A percentile compares a stretch with the other conserved stretches of the same genome.
phyloP scores from a whole-genome alignment of 345 rosid genomes.

The Syzygium aqueum region DNA sequence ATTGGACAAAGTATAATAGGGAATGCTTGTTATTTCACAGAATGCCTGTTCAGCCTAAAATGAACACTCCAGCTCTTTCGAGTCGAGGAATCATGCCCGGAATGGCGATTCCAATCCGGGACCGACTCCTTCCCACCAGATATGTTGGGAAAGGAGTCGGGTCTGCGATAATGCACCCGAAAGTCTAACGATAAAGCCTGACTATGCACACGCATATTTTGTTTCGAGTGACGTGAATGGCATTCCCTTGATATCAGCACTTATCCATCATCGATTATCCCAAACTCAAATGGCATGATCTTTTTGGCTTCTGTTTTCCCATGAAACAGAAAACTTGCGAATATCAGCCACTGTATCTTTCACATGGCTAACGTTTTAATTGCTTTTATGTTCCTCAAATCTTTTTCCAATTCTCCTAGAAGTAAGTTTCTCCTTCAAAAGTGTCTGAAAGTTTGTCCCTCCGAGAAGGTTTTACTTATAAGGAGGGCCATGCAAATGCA shows the following conservation, averaged over 20 bases:
- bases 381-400: neutral
- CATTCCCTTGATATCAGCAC: neutral
- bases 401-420: neutral
- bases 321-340: neutral
- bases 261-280: neutral
- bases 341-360: neutral
- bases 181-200: neutral
- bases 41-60: neutral
- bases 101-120: neutral
- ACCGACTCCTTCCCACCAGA: neutral
- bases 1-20: neutral
- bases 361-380: neutral
- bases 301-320: neutral
- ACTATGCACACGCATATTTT: neutral
- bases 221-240: neutral
- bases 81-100: neutral
- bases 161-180: neutral
- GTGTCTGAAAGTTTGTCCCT: neutral
- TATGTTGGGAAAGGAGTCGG: neutral
- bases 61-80: neutral
- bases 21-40: neutral
- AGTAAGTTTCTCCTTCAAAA: neutral
- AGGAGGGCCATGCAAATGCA: neutral
- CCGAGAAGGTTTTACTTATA: neutral
- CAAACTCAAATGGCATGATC: neutral